Conservation (phyloP, 257 asterid genomes). For the Nicotiana tomentosiformis region DNA sequence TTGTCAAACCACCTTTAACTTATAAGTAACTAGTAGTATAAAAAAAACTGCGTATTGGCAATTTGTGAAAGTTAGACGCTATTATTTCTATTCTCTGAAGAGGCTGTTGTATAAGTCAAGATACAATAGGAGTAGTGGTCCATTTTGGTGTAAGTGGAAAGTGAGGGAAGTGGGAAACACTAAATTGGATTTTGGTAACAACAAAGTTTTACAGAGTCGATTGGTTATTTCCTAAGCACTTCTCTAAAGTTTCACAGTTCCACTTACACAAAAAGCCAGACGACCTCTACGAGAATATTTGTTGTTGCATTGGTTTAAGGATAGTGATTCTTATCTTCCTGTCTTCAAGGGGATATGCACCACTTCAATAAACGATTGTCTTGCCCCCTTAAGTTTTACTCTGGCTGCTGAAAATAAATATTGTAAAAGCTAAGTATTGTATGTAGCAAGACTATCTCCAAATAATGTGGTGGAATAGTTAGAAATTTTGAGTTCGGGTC, state of each 20-base stretch:
- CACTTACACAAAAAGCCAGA: slow-evolving; percentile 1
- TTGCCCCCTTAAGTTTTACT: not conserved
- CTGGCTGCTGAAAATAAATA: not conserved
- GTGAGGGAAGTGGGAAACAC: not conserved
- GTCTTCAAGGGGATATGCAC: slow-evolving; percentile 6
- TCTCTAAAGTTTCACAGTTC: not conserved
- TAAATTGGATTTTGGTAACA: not conserved
- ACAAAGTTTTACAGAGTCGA: not conserved
- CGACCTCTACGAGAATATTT: slow-evolving; percentile 9
- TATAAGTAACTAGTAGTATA: not conserved
- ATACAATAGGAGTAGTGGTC: slow-evolving; percentile 1
- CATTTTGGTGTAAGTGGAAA: not conserved
- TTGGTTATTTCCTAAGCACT: not conserved
- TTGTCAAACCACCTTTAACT: not conserved
- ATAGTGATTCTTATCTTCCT: not conserved
- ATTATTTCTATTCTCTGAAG: not conserved
- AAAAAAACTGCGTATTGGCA: not conserved
- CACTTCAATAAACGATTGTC: not conserved
- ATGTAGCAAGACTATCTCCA: too few species aligned
- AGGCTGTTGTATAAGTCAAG: not conserved
- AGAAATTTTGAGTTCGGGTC: not conserved
- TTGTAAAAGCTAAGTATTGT: not conserved
- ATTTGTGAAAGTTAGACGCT: not conserved
- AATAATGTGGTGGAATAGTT: not conserved
- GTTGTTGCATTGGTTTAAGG: slow-evolving; percentile 3